These are phyloP conservation scores for Coniochaeta sp. DNA, from an alignment of 2,329 filamentous ascomycete genomes.

Conservation along the genomic window DNA sequence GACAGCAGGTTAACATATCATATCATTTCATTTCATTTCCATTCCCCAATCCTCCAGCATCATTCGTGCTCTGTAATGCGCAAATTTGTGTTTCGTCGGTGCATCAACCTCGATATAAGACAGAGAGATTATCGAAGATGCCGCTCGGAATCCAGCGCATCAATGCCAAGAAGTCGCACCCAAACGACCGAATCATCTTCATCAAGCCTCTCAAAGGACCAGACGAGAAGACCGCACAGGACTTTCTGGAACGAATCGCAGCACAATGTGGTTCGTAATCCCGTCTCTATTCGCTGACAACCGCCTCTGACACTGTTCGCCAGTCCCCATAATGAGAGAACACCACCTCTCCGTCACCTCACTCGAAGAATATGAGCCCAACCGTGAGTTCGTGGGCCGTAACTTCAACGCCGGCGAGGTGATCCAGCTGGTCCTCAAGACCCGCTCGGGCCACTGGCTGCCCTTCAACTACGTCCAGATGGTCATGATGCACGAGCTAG, in stretches of 20 bases:
- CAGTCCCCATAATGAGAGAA: constrained; percentile 62
- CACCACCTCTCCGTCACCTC: constrained; percentile 58
- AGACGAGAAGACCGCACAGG: constrained; percentile 54
- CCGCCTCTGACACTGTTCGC: neutral
- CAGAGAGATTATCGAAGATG: too few species aligned
- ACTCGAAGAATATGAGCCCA: constrained; percentile 75
- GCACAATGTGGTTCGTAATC: constrained; percentile 61
- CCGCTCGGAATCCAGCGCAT: constrained; percentile 71
- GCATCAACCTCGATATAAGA: neutral
- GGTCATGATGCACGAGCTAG: constrained; percentile 92
- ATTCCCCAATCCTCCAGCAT: neutral
- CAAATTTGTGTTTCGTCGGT: neutral
- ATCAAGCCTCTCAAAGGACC: constrained; percentile 69
- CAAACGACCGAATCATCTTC: constrained; percentile 74
- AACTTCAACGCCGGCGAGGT: constrained; percentile 90
- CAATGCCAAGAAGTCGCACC: constrained; percentile 66
- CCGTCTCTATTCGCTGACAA: neutral
- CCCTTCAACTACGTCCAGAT: constrained; percentile 81
- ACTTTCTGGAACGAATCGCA: constrained; percentile 69
- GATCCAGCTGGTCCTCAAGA: constrained; percentile 74
- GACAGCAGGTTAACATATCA: neutral
- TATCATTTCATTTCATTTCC: neutral
- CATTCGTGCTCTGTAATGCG: neutral
- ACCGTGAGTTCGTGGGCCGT: constrained; percentile 75
- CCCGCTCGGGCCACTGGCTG: constrained; percentile 62